Base-by-base conservation (phyloP, 2,329 filamentous ascomycete genomes). In the Fusarium lyarnte region DNA sequence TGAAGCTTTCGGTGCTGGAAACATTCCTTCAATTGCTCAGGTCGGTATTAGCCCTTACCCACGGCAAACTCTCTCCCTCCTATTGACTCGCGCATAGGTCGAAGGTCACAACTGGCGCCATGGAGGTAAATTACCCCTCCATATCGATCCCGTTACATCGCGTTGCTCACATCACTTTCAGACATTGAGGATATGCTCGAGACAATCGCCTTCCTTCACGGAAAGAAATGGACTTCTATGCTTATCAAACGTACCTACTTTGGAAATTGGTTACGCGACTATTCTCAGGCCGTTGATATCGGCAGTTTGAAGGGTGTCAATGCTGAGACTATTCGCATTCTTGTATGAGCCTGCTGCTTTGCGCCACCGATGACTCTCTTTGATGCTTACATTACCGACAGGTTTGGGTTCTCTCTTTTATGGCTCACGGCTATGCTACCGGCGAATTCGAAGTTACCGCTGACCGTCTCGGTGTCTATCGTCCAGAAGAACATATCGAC, bases 191-290 rank as follows among this genome's bases (percentile, higher is more conserved):
- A 95, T 81, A 90, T 93, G 83, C 89, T 96, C 76, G 92, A 93
- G 81, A 93, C 90, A 10, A 83, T 95, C 73, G 89, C 91, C 35
- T 95, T 94, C 77, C 87, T 95, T 64, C 88, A 92, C 71, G 93
- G 93, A 64, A 93, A 94, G 79, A 95, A 95, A 84, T 96, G 93
- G 93, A 93, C 92, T 3, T 90, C 90, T 19, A 91, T 93, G 85
- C 89, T 93, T 83, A 87, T 95, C 58, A 92, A 92, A 82, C 87
- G 93, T 61, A 91, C 91, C 35, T 95, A 94, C 82, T 95, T 95
- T 84, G 93, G 93, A 64, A 96, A 96, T 82, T 96, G 93, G 93
- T 85, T 95, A 43, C 88, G 93, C 67, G 93, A 95, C 83, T 96
- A 96, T 80, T 94, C 92, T 17, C 93, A 95, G 78, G 93, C 93